Evolutionary conservation across 2,329 filamentous ascomycete genomes (phyloP).

Genomic region (Penicillium sp.): DNA sequence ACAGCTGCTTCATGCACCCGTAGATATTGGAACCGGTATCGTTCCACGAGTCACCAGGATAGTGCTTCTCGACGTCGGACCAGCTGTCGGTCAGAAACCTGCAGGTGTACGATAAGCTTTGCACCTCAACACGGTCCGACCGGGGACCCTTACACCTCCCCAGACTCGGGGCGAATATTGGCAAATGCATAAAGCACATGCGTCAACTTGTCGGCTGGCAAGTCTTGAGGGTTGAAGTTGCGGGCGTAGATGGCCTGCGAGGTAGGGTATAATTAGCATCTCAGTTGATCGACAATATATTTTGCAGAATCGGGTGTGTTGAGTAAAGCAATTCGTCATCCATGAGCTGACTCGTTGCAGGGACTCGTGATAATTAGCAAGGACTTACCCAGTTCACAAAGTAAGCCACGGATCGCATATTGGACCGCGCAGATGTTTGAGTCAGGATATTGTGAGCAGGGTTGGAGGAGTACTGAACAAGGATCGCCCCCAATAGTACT

Average conservation of each 20-base stretch:
- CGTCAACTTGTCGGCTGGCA: slow-evolving; percentile 79
- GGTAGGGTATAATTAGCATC: slow-evolving; percentile 1
- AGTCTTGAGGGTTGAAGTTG: slow-evolving; percentile 81
- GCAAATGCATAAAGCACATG: slow-evolving; percentile 92
- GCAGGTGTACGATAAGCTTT: slow-evolving; percentile 1
- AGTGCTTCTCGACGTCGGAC: slow-evolving; percentile 72
- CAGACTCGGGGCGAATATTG: slow-evolving; percentile 74
- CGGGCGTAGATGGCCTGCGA: slow-evolving; percentile 78
- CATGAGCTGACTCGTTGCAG: background rate
- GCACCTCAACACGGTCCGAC: background rate
- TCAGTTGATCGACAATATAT: background rate
- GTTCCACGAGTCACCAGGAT: slow-evolving; percentile 67
- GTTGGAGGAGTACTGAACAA: slow-evolving; percentile 19
- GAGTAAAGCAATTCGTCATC: no score
- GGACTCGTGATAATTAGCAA: background rate
- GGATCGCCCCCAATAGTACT: slow-evolving; percentile 20
- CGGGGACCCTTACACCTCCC: slow-evolving; percentile 69
- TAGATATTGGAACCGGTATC: slow-evolving; percentile 74
- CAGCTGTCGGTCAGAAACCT: slow-evolving; percentile 67
- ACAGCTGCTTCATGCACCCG: slow-evolving; percentile 78
- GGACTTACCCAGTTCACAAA: slow-evolving; percentile 51
- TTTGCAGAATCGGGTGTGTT: background rate
- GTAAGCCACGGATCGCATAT: slow-evolving; percentile 46
- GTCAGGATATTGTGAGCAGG: slow-evolving; percentile 13
- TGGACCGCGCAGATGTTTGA: slow-evolving; percentile 28